Evolutionary conservation across 2,329 filamentous ascomycete genomes (phyloP).

Genomic region (Sarocladiaceae sp.): DNA sequence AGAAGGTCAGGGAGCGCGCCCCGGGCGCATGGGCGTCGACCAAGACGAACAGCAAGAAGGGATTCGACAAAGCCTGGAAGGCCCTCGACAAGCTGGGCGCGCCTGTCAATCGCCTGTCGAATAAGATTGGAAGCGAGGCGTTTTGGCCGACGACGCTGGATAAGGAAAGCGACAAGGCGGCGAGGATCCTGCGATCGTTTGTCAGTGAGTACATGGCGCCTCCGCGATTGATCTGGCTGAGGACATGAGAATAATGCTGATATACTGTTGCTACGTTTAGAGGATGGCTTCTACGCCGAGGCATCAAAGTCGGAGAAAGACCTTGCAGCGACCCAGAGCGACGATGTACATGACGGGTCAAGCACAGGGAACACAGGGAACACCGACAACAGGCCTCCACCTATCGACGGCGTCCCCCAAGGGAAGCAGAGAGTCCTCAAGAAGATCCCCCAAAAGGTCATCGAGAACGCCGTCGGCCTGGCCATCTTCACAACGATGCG

Average conservation of each 20-base stretch:
- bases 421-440: conserved; percentile 40
- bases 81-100: conserved; percentile 48
- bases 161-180: conserved; percentile 84
- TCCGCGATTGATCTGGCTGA: neutral
- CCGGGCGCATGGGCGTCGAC: conserved; percentile 45
- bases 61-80: conserved; percentile 67
- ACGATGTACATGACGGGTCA: no score
- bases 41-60: conserved; percentile 51
- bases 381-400: conserved; percentile 3
- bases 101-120: conserved; percentile 72
- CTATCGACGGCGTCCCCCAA: conserved; percentile 26
- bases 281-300: conserved; percentile 47
- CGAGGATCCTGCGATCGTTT: conserved; percentile 75
- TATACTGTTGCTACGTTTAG: conserved; percentile 21
- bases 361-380: conserved; percentile 15
- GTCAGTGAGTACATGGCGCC: conserved; percentile 71
- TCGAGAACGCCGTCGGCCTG: conserved; percentile 58
- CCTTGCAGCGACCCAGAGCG: neutral
- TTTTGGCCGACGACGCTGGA: conserved; percentile 84
- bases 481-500: conserved; percentile 68
- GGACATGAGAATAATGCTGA: conserved; percentile 13
- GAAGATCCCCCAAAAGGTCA: conserved; percentile 50
- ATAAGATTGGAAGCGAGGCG: conserved; percentile 72
- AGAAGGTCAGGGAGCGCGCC: conserved; percentile 26
- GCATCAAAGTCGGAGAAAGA: neutral